Evolutionary conservation across 148 eudicot genomes (phyloP).

Genomic region (Rhododendron ferrugineum): DNA sequence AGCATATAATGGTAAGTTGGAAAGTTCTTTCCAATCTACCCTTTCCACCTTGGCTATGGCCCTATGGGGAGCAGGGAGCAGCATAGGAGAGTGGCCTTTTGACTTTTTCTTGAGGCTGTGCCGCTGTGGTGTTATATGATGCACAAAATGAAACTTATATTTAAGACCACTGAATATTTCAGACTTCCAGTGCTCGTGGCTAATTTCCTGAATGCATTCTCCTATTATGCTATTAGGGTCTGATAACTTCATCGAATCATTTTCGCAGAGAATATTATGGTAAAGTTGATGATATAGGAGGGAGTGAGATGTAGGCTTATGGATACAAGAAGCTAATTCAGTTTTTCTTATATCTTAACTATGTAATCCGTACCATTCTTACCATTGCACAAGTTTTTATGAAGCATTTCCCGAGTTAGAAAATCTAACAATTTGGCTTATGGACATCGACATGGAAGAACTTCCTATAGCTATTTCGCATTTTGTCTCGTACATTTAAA

Average conservation of each 20-base stretch:
- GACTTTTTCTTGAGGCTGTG: not conserved
- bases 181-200: not conserved
- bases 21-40: not conserved
- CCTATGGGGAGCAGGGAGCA: not conserved
- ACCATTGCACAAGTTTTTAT: not conserved
- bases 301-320: not conserved
- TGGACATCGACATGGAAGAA: not conserved
- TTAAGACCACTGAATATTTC: not conserved
- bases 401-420: not conserved
- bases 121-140: not conserved
- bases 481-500: not conserved
- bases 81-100: not conserved
- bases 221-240: not conserved
- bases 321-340: not conserved
- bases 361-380: not conserved
- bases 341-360: not conserved
- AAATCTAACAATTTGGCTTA: not conserved
- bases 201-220: constrained; percentile 1
- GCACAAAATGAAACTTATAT: not conserved
- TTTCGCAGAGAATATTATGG: not conserved
- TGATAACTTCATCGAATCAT: constrained; percentile 2
- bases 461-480: not conserved
- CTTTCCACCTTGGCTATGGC: not conserved
- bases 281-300: not conserved
- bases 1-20: not conserved